Percentiles rank a stretch among this genome's conserved stretches.
These are phyloP conservation scores for Gossypium schwendimanii DNA, from an alignment of 441 rosid genomes.

Conservation along the genomic window DNA sequence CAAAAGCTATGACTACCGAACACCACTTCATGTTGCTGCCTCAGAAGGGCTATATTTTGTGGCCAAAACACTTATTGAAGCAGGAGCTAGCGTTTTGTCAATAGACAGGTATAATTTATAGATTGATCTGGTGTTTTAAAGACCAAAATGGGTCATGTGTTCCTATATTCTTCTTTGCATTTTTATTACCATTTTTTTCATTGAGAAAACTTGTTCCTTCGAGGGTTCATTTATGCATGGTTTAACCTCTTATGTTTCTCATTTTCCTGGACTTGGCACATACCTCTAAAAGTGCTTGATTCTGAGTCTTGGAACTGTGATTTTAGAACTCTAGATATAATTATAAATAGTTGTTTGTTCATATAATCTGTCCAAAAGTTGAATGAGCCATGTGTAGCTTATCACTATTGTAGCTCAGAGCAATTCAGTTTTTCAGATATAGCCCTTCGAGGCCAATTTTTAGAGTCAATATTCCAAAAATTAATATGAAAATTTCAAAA, in stretches of 20 bases:
- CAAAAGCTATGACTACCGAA: constrained; percentile 58
- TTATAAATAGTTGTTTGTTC: not conserved
- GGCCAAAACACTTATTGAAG: constrained; percentile 51
- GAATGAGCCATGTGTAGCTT: not conserved
- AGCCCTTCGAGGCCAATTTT: too few species aligned
- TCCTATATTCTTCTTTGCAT: not conserved
- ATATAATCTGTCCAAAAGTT: not conserved
- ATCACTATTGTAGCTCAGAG: not conserved
- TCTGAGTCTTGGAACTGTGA: too few species aligned
- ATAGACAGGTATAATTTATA: constrained; percentile 55
- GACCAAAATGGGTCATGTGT: not conserved
- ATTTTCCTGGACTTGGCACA: not conserved
- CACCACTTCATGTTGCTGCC: constrained; percentile 76
- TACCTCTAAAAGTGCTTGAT: too few species aligned
- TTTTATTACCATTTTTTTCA: not conserved
- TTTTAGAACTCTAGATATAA: not conserved
- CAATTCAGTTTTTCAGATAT: too few species aligned
- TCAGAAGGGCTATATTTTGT: constrained; percentile 57
- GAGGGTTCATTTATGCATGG: not conserved
- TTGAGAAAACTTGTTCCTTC: not conserved
- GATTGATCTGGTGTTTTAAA: not conserved
- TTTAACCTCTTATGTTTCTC: not conserved
- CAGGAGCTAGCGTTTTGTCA: constrained; percentile 58
- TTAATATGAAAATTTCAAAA: not conserved
- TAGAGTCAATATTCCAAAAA: too few species aligned